Percentiles rank a stretch among this genome's conserved stretches.
These are phyloP conservation scores for Leccinum disarticulatum DNA, from an alignment of 768 basidiomycete species.

Conservation along the genomic window DNA sequence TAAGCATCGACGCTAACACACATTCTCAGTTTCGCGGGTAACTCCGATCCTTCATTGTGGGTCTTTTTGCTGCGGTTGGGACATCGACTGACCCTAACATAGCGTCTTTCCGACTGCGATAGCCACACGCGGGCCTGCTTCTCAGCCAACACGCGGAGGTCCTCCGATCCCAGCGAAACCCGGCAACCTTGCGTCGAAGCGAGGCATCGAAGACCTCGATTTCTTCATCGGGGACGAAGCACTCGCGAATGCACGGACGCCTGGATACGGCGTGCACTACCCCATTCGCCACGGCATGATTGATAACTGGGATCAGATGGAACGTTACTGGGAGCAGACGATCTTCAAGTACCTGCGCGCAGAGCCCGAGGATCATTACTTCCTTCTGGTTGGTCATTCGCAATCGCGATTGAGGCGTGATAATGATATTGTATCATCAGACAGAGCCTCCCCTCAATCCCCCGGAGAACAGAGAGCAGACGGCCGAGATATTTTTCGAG, in stretches of 20 bases:
- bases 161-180: constrained; percentile 83
- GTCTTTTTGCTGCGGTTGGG: constrained; percentile 30
- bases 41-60: constrained; percentile 97
- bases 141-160: constrained; percentile 59
- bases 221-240: constrained; percentile 99
- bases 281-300: constrained; percentile 98
- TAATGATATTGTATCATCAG: constrained; percentile 40
- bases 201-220: constrained; percentile 98
- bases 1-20: constrained; percentile 12
- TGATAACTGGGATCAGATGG: constrained; percentile 99
- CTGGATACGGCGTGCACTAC: constrained; percentile 91
- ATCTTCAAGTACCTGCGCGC: constrained; percentile 99
- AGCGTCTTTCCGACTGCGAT: constrained; percentile 99
- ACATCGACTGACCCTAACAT: constrained; percentile 7
- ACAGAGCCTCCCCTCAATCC: constrained; percentile 99
- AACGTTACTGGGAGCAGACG: constrained; percentile 98
- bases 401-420: not conserved
- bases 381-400: constrained; percentile 74
- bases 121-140: constrained; percentile 73
- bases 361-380: constrained; percentile 98
- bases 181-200: constrained; percentile 90
- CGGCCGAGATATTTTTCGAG: constrained; percentile 99
- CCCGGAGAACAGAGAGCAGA: constrained; percentile 98
- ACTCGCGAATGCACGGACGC: constrained; percentile 91
- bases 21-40: constrained; percentile 83